Percentiles rank a stretch among this genome's conserved stretches.
Evolutionary conservation across 192 early-diverging fungal species (phyloP).

Genomic region (Coemansia sp.): DNA sequence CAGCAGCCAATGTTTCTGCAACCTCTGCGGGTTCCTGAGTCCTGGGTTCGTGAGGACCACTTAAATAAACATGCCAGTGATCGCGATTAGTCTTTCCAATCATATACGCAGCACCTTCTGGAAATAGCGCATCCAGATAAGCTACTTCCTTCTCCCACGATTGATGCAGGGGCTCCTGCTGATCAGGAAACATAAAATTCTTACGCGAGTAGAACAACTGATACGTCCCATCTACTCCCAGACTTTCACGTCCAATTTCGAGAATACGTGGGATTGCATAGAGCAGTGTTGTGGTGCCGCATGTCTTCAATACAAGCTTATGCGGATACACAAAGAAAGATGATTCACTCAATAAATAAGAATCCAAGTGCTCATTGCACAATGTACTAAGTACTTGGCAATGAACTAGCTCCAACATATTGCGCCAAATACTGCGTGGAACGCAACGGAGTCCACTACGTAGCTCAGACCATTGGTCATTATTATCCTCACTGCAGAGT

Average conservation of each 20-base stretch:
- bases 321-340: constrained; percentile 98
- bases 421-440: constrained; percentile 77
- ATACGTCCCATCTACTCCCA: constrained; percentile 60
- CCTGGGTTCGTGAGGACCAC: constrained; percentile 59
- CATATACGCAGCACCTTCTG: constrained; percentile 79
- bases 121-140: constrained; percentile 66
- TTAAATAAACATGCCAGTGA: constrained; percentile 94
- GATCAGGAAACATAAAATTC: constrained; percentile 93
- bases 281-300: constrained; percentile 93
- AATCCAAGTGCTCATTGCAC: constrained; percentile 78
- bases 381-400: constrained; percentile 89
- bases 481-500: constrained; percentile 26
- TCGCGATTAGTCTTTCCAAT: constrained; percentile 93
- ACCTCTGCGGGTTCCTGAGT: neutral
- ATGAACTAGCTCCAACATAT: constrained; percentile 91
- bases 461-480: constrained; percentile 35
- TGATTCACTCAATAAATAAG: constrained; percentile 94
- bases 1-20: neutral
- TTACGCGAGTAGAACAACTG: constrained; percentile 95
- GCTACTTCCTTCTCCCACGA: constrained; percentile 89
- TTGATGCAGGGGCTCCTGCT: constrained; percentile 83
- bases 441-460: constrained; percentile 73
- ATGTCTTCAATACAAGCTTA: constrained; percentile 95
- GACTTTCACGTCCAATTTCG: constrained; percentile 68
- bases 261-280: constrained; percentile 84